Percentiles rank a stretch among this genome's conserved stretches.
phyloP scores from a whole-genome alignment of 768 basidiomycete species.

The Grammothele lineata region DNA sequence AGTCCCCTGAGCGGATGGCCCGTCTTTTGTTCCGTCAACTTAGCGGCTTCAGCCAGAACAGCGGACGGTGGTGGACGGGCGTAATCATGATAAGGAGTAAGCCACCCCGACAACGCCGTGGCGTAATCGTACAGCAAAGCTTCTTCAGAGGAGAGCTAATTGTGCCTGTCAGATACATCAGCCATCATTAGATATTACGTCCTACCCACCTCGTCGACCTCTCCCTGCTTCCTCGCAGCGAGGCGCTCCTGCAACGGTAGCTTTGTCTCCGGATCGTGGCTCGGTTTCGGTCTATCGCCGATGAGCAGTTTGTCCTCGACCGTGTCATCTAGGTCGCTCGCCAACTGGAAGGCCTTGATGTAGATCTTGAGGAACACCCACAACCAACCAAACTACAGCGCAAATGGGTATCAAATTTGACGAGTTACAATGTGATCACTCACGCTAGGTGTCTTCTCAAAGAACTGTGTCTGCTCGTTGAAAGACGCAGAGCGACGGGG shows the following conservation, averaged over 20 bases:
- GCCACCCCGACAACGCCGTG: constrained; percentile 63
- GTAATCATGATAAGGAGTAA: constrained; percentile 72
- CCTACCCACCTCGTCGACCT: constrained; percentile 51
- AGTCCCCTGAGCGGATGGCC: constrained; percentile 65
- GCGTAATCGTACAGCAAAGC: constrained; percentile 53
- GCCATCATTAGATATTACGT: too few relatives aligned
- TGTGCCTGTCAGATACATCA: too few relatives aligned
- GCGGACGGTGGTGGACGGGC: constrained; percentile 65
- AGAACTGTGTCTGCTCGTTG: constrained; percentile 64
- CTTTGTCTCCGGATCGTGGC: constrained; percentile 42
- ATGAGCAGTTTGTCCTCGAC: constrained; percentile 80
- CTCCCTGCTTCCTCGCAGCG: constrained; percentile 42
- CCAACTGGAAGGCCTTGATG: constrained; percentile 71
- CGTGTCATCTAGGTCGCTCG: constrained; percentile 74
- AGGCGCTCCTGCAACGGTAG: constrained; percentile 59
- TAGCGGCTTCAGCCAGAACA: constrained; percentile 73
- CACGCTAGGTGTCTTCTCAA: constrained; percentile 61
- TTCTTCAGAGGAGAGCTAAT: constrained; percentile 72
- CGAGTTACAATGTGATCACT: constrained; percentile 21
- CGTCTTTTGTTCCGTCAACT: constrained; percentile 65
- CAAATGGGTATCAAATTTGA: neutral
- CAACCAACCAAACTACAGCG: constrained; percentile 66
- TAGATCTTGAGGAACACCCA: constrained; percentile 70
- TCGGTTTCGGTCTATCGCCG: constrained; percentile 74
- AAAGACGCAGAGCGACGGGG: constrained; percentile 48